Conservation (phyloP, 2,329 filamentous ascomycete species). For the Eutypella sp. region DNA sequence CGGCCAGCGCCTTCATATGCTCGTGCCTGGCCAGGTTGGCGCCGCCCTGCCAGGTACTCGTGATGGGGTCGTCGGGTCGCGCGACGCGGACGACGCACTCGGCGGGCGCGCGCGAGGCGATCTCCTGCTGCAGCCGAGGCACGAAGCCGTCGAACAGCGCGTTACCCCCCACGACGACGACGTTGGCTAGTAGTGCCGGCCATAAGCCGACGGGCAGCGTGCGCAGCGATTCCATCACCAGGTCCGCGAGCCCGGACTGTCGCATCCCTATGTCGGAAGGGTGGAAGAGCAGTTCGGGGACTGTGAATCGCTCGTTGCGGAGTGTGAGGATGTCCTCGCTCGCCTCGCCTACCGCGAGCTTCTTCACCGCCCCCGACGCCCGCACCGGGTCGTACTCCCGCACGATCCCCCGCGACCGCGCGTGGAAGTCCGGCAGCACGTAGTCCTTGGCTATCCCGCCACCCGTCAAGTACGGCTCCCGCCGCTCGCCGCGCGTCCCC, state of each 20-base stretch:
- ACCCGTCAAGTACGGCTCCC: constrained; percentile 43
- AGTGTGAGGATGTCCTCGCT: constrained; percentile 80
- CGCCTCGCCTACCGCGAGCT: constrained; percentile 38
- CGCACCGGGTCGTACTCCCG: constrained; percentile 70
- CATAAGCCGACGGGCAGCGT: constrained; percentile 76
- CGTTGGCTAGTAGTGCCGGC: constrained; percentile 78
- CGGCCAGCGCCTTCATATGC: constrained; percentile 61
- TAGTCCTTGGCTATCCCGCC: constrained; percentile 79
- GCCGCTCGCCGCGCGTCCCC: constrained; percentile 57
- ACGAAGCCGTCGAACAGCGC: constrained; percentile 75
- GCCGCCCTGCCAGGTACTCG: constrained; percentile 82
- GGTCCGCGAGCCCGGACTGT: constrained; percentile 75
- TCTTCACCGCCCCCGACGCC: constrained; percentile 48
- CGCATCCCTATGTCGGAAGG: constrained; percentile 81
- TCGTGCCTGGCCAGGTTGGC: constrained; percentile 67
- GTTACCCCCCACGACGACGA: constrained; percentile 86
- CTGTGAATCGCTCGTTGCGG: constrained; percentile 84
- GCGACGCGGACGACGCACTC: constrained; percentile 75
- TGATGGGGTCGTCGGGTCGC: constrained; percentile 66
- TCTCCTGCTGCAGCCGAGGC: constrained; percentile 69
- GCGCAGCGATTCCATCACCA: constrained; percentile 74
- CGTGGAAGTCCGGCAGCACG: constrained; percentile 76
- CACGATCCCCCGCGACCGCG: constrained; percentile 58
- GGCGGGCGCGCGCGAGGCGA: constrained; percentile 66
- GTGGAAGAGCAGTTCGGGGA: constrained; percentile 85